Evolutionary conservation across 805 yeast genomes (phyloP), one percentile per base, ranked within the genome.

Genomic region (Cyberlindnera sargentensis): DNA sequence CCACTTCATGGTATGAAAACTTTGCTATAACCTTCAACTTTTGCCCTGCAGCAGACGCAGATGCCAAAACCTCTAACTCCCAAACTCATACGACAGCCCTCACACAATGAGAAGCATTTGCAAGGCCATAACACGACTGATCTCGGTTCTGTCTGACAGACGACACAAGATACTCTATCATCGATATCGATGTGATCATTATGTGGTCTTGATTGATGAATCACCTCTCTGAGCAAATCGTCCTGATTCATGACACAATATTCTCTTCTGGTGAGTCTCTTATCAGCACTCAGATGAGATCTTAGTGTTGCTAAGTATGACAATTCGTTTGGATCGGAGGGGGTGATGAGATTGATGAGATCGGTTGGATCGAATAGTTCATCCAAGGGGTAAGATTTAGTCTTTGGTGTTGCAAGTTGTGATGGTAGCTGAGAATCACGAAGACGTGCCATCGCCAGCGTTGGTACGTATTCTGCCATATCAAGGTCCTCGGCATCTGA

Each of bases 61-160:
- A 82, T 82, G 45, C 75, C 76, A 56, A 82, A 82, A 9, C 84
- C 84, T 47, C 89, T 73, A 31, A 81, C 65, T 6, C 86, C 87
- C 41, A 90, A 68, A 15, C 84, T 76, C 8, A 80, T 67, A 15
- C 97, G 72, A 57, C 97, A 90, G 26, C 76, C 73, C 50, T 89
- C 96, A 62, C 97, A 90, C 5, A 90, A 69, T 0, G 95, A 89
- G 44, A 90, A 76, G 61, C 97, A 90, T 53, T 79, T 76, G 59
- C 97, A 90, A 0, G 97, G 97, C 97, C 97, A 90, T 3, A 91
- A 67, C 7, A 90, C 80, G 35, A 90, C 76, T 45, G 82, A 84
- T 50, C 96, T 71, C 5, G 79, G 75, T 45, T 82, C 78, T 5
- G 73, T 70, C 52, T 84, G 91, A 60, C 97, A 90, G 3, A 90